Conservation (phyloP, 2,329 filamentous ascomycete species). For the Sordariomycetes sp. region DNA sequence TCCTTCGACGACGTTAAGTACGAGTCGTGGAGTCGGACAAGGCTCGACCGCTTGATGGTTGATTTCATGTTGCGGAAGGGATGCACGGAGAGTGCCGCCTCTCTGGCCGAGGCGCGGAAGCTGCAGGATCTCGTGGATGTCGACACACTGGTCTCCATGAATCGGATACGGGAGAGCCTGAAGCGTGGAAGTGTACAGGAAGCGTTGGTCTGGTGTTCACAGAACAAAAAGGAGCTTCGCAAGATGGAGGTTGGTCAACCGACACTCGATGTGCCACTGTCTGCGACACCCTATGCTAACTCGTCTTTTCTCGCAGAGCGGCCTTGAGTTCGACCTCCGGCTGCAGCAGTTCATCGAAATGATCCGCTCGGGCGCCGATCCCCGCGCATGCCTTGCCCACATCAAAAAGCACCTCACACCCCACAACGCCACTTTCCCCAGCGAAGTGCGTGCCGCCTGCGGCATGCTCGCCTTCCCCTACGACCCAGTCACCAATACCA, state of each 20-base stretch:
- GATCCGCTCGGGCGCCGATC: slow-evolving; percentile 53
- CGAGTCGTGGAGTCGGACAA: slow-evolving; percentile 74
- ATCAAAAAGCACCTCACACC: slow-evolving; percentile 71
- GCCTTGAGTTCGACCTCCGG: slow-evolving; percentile 85
- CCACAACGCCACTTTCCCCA: slow-evolving; percentile 57
- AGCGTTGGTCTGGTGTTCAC: slow-evolving; percentile 80
- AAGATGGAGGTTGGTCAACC: slow-evolving; percentile 60
- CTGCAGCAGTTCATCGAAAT: slow-evolving; percentile 94
- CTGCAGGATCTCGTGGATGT: slow-evolving; percentile 81
- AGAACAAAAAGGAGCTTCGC: slow-evolving; percentile 86
- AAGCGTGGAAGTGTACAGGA: slow-evolving; percentile 61
- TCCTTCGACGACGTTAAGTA: slow-evolving; percentile 87
- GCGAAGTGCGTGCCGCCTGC: slow-evolving; percentile 61
- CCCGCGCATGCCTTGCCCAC: slow-evolving; percentile 69
- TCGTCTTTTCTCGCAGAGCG: slow-evolving; percentile 39
- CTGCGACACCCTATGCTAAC: background rate
- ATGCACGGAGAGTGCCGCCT: slow-evolving; percentile 65
- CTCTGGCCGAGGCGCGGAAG: slow-evolving; percentile 62
- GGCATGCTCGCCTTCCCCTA: slow-evolving; percentile 69
- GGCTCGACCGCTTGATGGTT: slow-evolving; percentile 78
- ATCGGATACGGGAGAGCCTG: slow-evolving; percentile 65
- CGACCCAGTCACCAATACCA: slow-evolving; percentile 27
- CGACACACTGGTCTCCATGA: slow-evolving; percentile 76
- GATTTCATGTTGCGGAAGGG: slow-evolving; percentile 84
- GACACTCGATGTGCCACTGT: background rate